phyloP scores from a whole-genome alignment of 345 rosid genomes.

The Cardamine chenopodiifolia region DNA sequence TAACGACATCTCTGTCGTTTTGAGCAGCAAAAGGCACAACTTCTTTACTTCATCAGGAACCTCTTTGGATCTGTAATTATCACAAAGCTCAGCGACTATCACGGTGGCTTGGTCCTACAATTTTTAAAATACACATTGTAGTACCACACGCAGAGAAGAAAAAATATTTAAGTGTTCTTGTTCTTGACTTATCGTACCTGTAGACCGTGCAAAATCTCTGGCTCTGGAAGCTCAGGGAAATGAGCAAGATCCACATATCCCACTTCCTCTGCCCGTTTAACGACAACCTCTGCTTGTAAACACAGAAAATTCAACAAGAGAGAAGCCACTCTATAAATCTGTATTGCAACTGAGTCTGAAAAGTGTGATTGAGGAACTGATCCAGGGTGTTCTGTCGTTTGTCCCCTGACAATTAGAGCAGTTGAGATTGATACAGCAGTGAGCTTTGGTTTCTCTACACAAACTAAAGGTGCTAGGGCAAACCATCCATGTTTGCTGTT shows the following conservation, averaged over 20 bases:
- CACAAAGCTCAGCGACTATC: slow-evolving; percentile 63
- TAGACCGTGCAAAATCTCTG: slow-evolving; percentile 83
- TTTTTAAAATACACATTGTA: slow-evolving; percentile 19
- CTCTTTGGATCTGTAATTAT: slow-evolving; percentile 49
- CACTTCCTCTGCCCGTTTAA: slow-evolving; percentile 82
- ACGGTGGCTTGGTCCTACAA: slow-evolving; percentile 80
- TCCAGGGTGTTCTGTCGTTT: slow-evolving; percentile 44
- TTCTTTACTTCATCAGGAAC: slow-evolving; percentile 50
- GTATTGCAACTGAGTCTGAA: slow-evolving; percentile 80
- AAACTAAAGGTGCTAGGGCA: slow-evolving; percentile 70
- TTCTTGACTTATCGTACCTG: slow-evolving; percentile 55
- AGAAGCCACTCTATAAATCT: slow-evolving; percentile 74
- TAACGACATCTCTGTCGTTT: slow-evolving; percentile 77
- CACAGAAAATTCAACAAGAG: slow-evolving; percentile 79
- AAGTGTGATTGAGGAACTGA: slow-evolving; percentile 58
- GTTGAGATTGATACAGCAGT: slow-evolving; percentile 48
- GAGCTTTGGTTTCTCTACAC: slow-evolving; percentile 49
- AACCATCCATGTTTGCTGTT: slow-evolving; percentile 86
- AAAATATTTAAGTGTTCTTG: background rate
- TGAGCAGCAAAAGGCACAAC: slow-evolving; percentile 60
- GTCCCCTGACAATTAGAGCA: slow-evolving; percentile 59
- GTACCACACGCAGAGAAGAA: background rate
- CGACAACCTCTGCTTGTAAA: slow-evolving; percentile 81
- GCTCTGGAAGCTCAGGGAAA: slow-evolving; percentile 97
- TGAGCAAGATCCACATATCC: slow-evolving; percentile 83